These are phyloP conservation scores for Daldinia decipiens DNA, from an alignment of 495 filamentous ascomycete genomes.

Conservation along the genomic window DNA sequence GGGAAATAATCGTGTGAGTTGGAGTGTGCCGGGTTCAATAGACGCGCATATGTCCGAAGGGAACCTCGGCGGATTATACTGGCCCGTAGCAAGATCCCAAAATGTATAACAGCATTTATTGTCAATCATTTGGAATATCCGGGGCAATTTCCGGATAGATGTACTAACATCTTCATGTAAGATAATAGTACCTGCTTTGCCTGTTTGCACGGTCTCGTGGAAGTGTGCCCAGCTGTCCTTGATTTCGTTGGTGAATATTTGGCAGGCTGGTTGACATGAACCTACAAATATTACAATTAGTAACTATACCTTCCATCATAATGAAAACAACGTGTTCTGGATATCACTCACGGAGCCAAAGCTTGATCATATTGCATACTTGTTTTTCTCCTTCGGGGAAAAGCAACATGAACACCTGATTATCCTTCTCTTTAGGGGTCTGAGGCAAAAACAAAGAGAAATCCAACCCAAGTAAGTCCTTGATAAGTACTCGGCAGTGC, in stretches of 20 bases:
- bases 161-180: conserved; percentile 41
- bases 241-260: conserved; percentile 43
- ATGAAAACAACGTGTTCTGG: background rate
- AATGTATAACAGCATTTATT: conserved; percentile 42
- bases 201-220: conserved; percentile 43
- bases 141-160: conserved; percentile 32
- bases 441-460: conserved; percentile 40
- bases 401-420: conserved; percentile 46
- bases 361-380: conserved; percentile 41
- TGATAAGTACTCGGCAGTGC: conserved; percentile 24
- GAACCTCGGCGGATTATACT: conserved; percentile 41
- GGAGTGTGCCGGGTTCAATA: conserved; percentile 46
- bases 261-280: conserved; percentile 40
- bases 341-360: conserved; percentile 47
- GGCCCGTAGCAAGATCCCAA: conserved; percentile 43
- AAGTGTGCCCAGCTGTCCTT: conserved; percentile 42
- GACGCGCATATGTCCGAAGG: conserved; percentile 32
- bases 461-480: conserved; percentile 35
- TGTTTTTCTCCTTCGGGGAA: conserved; percentile 41
- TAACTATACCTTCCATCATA: background rate
- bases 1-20: conserved; percentile 66
- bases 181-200: conserved; percentile 45
- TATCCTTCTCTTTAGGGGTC: conserved; percentile 27
- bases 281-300: conserved; percentile 38
- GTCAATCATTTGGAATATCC: conserved; percentile 35